A percentile compares a stretch with the other conserved stretches of the same genome.
Conservation (phyloP, 345 rosid species). For the Camelina sativa region DNA sequence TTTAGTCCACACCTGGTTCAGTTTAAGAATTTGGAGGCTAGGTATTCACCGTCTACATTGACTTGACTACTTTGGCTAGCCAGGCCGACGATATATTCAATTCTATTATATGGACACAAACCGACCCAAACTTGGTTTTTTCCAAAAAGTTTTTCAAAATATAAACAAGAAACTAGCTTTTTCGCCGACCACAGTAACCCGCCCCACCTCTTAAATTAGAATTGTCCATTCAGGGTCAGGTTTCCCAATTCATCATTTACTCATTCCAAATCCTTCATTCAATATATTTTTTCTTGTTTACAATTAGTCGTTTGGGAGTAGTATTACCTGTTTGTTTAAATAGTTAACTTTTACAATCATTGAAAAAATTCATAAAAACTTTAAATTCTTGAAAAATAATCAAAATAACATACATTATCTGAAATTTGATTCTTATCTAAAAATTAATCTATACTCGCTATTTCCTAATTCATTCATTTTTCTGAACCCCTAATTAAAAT, state of each 20-base stretch:
- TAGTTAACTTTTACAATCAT: too few relatives aligned
- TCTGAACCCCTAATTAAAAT: not conserved
- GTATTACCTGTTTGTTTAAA: too few relatives aligned
- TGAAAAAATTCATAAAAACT: too few relatives aligned
- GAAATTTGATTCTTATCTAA: too few relatives aligned
- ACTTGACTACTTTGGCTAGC: not conserved
- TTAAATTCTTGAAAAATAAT: too few relatives aligned
- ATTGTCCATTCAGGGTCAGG: too few relatives aligned
- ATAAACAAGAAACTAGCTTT: constrained; percentile 11
- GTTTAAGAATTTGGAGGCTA: not conserved
- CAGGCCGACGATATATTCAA: not conserved
- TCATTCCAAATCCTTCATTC: too few relatives aligned
- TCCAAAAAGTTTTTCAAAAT: not conserved
- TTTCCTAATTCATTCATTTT: not conserved
- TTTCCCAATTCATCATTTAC: too few relatives aligned
- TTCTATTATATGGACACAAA: not conserved
- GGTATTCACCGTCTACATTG: not conserved
- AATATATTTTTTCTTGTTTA: too few relatives aligned
- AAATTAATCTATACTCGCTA: too few relatives aligned
- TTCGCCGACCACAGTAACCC: constrained; percentile 16
- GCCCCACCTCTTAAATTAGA: constrained; percentile 6
- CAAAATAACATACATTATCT: too few relatives aligned
- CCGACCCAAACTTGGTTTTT: not conserved
- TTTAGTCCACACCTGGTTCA: not conserved
- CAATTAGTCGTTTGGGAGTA: too few relatives aligned